Evolutionary conservation across 2,329 filamentous ascomycete species (phyloP), one percentile per base, ranked within the genome.

Genomic region (Decorospora gaudefroyi): DNA sequence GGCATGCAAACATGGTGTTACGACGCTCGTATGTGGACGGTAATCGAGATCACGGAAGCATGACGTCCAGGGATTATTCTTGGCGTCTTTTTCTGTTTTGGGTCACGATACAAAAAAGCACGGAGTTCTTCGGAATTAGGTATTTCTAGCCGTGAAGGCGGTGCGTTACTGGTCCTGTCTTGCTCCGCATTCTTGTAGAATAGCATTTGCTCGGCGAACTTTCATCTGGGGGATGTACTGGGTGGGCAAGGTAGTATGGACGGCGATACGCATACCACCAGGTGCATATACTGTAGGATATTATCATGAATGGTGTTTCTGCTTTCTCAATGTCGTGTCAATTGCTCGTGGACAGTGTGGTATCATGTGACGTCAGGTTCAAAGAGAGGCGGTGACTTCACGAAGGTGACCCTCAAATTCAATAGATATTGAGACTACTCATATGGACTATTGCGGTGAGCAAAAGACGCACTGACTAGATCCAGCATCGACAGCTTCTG

Each of bases 1-100:
- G 59, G 57, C 55, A 42, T 51, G 55, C 57, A 62, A 52, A 53
- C 28, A 53, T 51, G 50, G 59, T 32, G 21, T 28, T 29, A 54
- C 48, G 46, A 55, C 41, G 49, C 46, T 44, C 42, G 53, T 50
- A 49, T 34, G 41, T 39, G 40, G 41, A 34, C 42, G 43, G 33
- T 29, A 34, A 32, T 28, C 9, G 40, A 38, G 32, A 34, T 22
- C 23, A 42, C 17, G 33, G 28, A 36, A 38, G 21, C 28, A 13
- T 10, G 22, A 44, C 22, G 13, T 13, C 16, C 25, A 35, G 17
- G 40, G 28, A 23, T 36, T 27, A 30, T 45, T 32, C 36, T 47
- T 43, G 44, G 41, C 31, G 35, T 49, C 38, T 19, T 43, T 48
- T 42, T 49, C 40, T 45, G 25, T 35, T 15, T 51, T 42, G 40